phyloP scores from a whole-genome alignment of 257 asterid species.

The Hygrophila difformis region DNA sequence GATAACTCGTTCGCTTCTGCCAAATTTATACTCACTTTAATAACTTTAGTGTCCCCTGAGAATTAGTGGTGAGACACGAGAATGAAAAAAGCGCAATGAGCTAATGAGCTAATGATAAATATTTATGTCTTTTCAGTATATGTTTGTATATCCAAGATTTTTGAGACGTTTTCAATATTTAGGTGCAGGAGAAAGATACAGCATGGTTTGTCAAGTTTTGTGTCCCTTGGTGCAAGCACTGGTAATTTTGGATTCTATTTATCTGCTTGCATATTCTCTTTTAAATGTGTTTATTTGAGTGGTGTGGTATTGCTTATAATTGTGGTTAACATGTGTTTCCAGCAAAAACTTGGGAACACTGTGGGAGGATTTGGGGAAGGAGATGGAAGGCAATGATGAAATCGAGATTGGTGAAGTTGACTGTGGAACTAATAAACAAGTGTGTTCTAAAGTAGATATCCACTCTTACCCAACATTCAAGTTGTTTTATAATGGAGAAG shows the following conservation, averaged over 20 bases:
- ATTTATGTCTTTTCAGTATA: background rate
- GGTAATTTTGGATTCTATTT: slow-evolving; percentile 37
- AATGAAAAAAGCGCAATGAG: background rate
- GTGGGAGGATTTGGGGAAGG: slow-evolving; percentile 97
- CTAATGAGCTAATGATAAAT: background rate
- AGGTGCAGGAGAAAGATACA: slow-evolving; percentile 94
- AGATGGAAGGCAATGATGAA: slow-evolving; percentile 92
- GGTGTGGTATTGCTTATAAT: slow-evolving; percentile 8
- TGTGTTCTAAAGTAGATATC: slow-evolving; percentile 80
- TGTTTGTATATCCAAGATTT: background rate
- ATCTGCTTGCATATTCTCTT: background rate
- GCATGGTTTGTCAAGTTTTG: slow-evolving; percentile 97
- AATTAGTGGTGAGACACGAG: no score
- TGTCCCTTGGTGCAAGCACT: slow-evolving; percentile 99
- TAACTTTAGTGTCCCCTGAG: no score
- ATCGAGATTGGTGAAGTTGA: slow-evolving; percentile 95
- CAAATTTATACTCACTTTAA: no score
- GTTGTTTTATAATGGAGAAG: slow-evolving; percentile 92
- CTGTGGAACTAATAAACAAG: slow-evolving; percentile 63
- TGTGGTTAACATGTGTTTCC: slow-evolving; percentile 17
- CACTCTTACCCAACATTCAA: slow-evolving; percentile 98
- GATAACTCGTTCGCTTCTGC: no score
- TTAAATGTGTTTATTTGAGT: slow-evolving; percentile 4
- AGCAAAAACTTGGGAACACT: slow-evolving; percentile 87
- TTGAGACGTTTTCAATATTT: slow-evolving; percentile 7